A percentile compares a stretch with the other conserved stretches of the same genome.
These are phyloP conservation scores for Eudorina sp. DNA, from an alignment of 139 green algal genomes.

Conservation along the genomic window DNA sequence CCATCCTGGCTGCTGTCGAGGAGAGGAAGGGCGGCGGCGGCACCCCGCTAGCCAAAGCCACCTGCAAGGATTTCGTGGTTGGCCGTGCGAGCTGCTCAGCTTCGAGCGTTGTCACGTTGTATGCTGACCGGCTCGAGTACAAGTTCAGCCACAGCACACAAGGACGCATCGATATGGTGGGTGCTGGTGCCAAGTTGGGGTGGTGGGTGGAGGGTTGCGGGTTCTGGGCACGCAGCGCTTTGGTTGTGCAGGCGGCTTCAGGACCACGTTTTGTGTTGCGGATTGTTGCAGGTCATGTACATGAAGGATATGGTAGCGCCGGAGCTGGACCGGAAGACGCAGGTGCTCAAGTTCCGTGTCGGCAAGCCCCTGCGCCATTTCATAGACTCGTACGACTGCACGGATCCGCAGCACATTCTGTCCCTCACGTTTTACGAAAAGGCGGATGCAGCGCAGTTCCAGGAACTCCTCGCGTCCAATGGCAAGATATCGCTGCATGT, in stretches of 20 bases:
- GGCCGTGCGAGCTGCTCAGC: slow-evolving; percentile 30
- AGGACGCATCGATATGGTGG: slow-evolving; percentile 49
- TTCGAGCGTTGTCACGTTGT: slow-evolving; percentile 37
- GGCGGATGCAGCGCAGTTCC: neutral
- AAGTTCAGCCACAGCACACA: slow-evolving; percentile 51
- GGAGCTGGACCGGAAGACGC: slow-evolving; percentile 1
- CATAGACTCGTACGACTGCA: slow-evolving; percentile 34
- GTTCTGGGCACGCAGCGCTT: too few species aligned
- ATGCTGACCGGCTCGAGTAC: slow-evolving; percentile 48
- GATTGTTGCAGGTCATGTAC: slow-evolving; percentile 29
- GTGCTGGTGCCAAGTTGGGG: too few species aligned
- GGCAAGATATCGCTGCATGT: slow-evolving; percentile 36
- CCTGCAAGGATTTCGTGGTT: slow-evolving; percentile 45
- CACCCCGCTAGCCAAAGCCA: slow-evolving; percentile 17
- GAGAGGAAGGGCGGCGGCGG: slow-evolving; percentile 26
- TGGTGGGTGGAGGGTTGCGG: too few species aligned
- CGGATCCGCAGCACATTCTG: slow-evolving; percentile 2
- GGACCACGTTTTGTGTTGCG: too few species aligned
- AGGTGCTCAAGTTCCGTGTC: slow-evolving; percentile 13
- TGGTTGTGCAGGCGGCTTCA: neutral
- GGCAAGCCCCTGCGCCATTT: slow-evolving; percentile 34
- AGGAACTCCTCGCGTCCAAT: neutral
- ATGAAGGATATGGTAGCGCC: slow-evolving; percentile 27
- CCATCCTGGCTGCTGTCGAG: slow-evolving; percentile 23
- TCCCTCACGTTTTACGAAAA: slow-evolving; percentile 29